Evolutionary conservation across 1,284 basidiomycete species (phyloP).

Genomic region (Ustilago xerochloae): DNA sequence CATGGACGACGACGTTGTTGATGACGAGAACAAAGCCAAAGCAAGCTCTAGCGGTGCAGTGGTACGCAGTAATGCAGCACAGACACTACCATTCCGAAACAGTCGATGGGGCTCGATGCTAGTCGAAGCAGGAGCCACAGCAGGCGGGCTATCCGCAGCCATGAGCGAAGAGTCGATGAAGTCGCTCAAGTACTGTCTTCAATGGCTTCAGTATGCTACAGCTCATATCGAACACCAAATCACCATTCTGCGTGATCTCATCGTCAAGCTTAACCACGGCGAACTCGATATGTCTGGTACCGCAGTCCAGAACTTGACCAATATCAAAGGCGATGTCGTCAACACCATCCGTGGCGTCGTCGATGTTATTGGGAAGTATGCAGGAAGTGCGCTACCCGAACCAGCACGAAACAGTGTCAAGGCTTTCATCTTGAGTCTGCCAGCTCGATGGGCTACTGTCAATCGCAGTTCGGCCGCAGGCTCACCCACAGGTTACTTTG

Average conservation of each 20-base stretch:
- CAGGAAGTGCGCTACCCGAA: constrained; percentile 84
- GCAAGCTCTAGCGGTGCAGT: constrained; percentile 15
- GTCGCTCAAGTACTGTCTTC: constrained; percentile 83
- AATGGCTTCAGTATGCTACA: constrained; percentile 89
- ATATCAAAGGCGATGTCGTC: constrained; percentile 83
- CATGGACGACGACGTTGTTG: constrained; percentile 28
- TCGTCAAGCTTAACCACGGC: constrained; percentile 63
- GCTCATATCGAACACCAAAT: constrained; percentile 88
- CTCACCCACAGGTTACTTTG: constrained; percentile 47
- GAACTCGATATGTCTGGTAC: constrained; percentile 53
- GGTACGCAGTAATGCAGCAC: constrained; percentile 61
- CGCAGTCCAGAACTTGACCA: constrained; percentile 71
- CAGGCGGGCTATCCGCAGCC: constrained; percentile 80
- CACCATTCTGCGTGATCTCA: constrained; percentile 75
- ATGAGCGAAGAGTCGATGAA: constrained; percentile 90
- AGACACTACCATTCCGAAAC: constrained; percentile 67
- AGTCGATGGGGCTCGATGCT: constrained; percentile 83
- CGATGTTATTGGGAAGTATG: constrained; percentile 85
- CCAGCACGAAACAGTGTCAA: constrained; percentile 81
- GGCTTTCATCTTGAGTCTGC: constrained; percentile 82
- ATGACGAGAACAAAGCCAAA: constrained; percentile 18
- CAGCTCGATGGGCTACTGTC: constrained; percentile 78
- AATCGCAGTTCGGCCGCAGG: constrained; percentile 48
- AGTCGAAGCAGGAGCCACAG: constrained; percentile 79
- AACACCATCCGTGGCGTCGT: constrained; percentile 88